Conservation (phyloP, 2,329 filamentous ascomycete species). For the Pseudogymnoascus sp. region DNA sequence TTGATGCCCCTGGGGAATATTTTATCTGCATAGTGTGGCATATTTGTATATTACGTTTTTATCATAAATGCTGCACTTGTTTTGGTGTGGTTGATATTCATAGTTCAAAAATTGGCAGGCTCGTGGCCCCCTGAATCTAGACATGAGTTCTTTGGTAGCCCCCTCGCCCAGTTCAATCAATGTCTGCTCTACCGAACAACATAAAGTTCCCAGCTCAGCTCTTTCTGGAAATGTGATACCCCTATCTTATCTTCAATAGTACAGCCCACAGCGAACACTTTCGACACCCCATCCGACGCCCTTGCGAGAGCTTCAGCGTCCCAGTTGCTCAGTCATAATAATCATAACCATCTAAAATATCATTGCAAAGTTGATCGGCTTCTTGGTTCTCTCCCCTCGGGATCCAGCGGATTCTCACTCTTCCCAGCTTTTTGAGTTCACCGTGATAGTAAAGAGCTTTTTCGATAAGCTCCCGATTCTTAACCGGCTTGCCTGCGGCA, state of each 20-base stretch:
- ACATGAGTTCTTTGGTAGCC: neutral
- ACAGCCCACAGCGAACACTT: neutral
- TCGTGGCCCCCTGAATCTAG: neutral
- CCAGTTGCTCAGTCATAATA: neutral
- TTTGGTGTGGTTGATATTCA: neutral
- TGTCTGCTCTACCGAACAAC: neutral
- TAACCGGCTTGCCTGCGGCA: conserved; percentile 25
- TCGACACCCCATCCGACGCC: neutral
- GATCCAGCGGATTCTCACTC: conserved; percentile 29
- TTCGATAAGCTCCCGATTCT: conserved; percentile 32
- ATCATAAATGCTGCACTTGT: neutral
- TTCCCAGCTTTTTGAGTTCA: conserved; percentile 23
- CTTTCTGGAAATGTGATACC: too few relatives aligned
- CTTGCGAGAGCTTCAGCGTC: neutral
- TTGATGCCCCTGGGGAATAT: neutral
- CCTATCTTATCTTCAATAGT: neutral
- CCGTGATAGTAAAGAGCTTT: conserved; percentile 24
- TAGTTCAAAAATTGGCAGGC: neutral
- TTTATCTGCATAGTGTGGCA: neutral
- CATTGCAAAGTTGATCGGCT: conserved; percentile 30
- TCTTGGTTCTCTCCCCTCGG: conserved; percentile 28
- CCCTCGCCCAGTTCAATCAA: neutral
- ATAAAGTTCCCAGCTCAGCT: neutral
- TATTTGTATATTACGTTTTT: neutral
- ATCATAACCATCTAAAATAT: conserved; percentile 24